These are phyloP conservation scores for Sporisorium iseilematis-ciliati DNA, from an alignment of 1,284 basidiomycete genomes.

Conservation along the genomic window DNA sequence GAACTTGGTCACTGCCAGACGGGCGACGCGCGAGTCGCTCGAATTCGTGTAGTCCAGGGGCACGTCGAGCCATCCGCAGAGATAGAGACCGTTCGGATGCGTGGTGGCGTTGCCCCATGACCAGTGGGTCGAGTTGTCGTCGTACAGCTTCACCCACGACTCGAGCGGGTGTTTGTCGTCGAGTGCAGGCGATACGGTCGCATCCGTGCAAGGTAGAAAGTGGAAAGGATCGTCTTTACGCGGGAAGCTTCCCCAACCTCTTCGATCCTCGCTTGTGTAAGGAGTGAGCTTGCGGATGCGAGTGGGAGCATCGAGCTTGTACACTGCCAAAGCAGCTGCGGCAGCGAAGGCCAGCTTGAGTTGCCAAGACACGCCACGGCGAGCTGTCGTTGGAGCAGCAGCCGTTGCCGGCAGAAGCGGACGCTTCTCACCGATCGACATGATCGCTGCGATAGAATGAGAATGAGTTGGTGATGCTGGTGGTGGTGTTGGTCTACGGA, in stretches of 20 bases:
- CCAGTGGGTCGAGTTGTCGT: constrained; percentile 26
- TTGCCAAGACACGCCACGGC: constrained; percentile 8
- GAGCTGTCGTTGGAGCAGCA: not conserved
- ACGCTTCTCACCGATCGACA: not conserved
- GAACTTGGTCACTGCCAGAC: constrained; percentile 32
- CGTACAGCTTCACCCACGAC: constrained; percentile 18
- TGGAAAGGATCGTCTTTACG: constrained; percentile 21
- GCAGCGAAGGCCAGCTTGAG: not conserved
- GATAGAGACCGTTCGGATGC: constrained; percentile 14
- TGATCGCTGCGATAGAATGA: not conserved
- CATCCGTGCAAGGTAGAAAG: constrained; percentile 42
- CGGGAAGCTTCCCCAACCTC: constrained; percentile 27
- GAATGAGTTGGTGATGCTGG: too few relatives aligned
- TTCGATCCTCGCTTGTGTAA: not conserved
- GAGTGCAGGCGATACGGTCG: constrained; percentile 19
- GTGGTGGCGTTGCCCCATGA: constrained; percentile 4
- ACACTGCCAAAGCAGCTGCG: constrained; percentile 2
- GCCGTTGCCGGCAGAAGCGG: not conserved
- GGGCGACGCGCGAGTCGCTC: constrained; percentile 25
- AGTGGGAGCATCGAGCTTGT: constrained; percentile 2
- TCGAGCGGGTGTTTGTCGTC: constrained; percentile 15
- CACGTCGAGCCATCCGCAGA: constrained; percentile 49
- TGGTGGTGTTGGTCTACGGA: too few relatives aligned
- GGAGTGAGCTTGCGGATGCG: not conserved
- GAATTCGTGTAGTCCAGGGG: constrained; percentile 51